Evolutionary conservation across 2,329 filamentous ascomycete genomes (phyloP).

Genomic region (Byssothecium circinans): DNA sequence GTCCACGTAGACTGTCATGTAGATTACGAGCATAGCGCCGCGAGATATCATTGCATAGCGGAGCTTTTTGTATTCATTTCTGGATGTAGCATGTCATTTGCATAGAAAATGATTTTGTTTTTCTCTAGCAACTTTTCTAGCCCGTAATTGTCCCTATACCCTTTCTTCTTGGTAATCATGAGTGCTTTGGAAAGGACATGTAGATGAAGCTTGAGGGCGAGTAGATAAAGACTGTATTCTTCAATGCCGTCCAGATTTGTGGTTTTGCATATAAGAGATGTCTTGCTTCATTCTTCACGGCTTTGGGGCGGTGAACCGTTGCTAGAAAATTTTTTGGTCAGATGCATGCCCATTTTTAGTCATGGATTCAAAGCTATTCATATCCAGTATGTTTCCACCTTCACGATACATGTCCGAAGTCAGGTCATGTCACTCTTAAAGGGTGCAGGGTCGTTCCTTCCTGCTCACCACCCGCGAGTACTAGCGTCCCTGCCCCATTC

Average conservation of each 20-base stretch:
- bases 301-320: no score
- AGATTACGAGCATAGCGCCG: slow-evolving; percentile 1
- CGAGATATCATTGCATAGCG: slow-evolving; percentile 7
- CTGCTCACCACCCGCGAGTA: not conserved
- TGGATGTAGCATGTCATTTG: slow-evolving; percentile 1
- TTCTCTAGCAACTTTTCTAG: not conserved
- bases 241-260: not conserved
- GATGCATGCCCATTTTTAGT: no score
- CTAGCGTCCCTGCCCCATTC: not conserved
- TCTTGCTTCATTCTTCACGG: no score
- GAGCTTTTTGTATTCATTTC: not conserved
- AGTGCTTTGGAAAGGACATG: not conserved
- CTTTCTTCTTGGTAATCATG: slow-evolving; percentile 1
- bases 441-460: not conserved
- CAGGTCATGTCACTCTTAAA: not conserved
- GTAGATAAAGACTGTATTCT: not conserved
- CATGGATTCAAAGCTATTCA: no score
- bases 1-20: slow-evolving; percentile 20
- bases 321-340: no score
- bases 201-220: not conserved
- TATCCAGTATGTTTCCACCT: no score
- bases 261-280: not conserved
- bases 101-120: not conserved
- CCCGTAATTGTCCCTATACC: slow-evolving; percentile 6
- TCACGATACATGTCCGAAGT: not conserved